phyloP scores from a whole-genome alignment of 306 rosid species.

The Argentina anserina region DNA sequence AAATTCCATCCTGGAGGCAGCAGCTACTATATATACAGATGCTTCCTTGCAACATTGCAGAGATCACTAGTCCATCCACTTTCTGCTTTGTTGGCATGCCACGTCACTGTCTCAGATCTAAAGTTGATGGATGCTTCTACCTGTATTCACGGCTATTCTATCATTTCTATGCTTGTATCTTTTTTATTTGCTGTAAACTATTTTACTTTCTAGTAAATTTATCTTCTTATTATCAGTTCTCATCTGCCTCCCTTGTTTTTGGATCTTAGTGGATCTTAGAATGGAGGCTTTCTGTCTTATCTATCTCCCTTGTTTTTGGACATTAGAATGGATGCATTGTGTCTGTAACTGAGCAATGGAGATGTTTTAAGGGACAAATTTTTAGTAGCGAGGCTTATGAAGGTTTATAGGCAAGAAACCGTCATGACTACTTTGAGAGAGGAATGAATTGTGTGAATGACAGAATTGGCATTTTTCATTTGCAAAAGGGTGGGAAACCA shows the following conservation, averaged over 20 bases:
- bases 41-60: not conserved
- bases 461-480: too few relatives aligned
- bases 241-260: not conserved
- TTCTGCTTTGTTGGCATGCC: not conserved
- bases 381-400: not conserved
- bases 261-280: not conserved
- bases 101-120: not conserved
- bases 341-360: not conserved
- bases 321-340: not conserved
- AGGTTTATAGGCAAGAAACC: not conserved
- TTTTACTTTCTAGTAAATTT: not conserved
- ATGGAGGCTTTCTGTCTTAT: not conserved
- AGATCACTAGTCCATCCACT: not conserved
- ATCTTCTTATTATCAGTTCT: not conserved
- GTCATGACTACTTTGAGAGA: not conserved
- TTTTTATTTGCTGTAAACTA: not conserved
- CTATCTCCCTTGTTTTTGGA: not conserved
- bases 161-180: not conserved
- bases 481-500: too few relatives aligned
- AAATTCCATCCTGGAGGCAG: constrained; percentile 17
- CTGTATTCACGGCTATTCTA: not conserved
- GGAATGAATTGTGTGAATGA: too few relatives aligned
- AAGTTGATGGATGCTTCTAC: not conserved
- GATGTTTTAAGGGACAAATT: too few relatives aligned
- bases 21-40: not conserved